These are phyloP conservation scores for Diplodia sapinea DNA, from an alignment of 2,329 filamentous ascomycete species.

Conservation along the genomic window DNA sequence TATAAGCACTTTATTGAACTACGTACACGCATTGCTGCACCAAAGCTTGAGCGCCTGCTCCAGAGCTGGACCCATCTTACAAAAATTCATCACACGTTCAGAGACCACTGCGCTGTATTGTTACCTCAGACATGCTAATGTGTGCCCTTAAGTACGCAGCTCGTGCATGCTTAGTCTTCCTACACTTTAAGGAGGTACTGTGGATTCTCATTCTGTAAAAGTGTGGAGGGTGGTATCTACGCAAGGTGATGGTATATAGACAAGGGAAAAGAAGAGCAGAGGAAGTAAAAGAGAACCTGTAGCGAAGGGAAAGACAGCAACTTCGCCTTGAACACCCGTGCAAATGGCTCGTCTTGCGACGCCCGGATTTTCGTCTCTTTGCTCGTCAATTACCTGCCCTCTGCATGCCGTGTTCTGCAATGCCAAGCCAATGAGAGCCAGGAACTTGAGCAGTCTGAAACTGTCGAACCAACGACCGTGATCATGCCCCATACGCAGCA, in stretches of 20 bases:
- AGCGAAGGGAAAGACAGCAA: slow-evolving; percentile 18
- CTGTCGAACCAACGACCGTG: no score
- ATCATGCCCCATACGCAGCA: slow-evolving; percentile 37
- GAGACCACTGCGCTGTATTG: no score
- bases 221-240: slow-evolving; percentile 23
- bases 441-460: background rate
- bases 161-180: background rate
- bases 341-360: slow-evolving; percentile 9
- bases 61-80: background rate
- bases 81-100: no score
- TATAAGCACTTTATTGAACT: background rate
- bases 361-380: background rate
- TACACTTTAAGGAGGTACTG: background rate
- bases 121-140: background rate
- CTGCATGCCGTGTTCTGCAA: background rate
- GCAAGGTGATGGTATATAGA: slow-evolving; percentile 28
- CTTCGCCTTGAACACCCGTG: slow-evolving; percentile 25
- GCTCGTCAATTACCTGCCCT: slow-evolving; percentile 9
- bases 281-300: slow-evolving; percentile 9
- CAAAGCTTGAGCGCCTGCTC: no score
- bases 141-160: background rate
- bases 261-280: slow-evolving; percentile 12
- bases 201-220: slow-evolving; percentile 12
- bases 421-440: background rate
- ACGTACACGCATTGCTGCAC: no score